Evolutionary conservation across 2,329 filamentous ascomycete genomes (phyloP).

Genomic region (Dactylonectria macrodidyma): DNA sequence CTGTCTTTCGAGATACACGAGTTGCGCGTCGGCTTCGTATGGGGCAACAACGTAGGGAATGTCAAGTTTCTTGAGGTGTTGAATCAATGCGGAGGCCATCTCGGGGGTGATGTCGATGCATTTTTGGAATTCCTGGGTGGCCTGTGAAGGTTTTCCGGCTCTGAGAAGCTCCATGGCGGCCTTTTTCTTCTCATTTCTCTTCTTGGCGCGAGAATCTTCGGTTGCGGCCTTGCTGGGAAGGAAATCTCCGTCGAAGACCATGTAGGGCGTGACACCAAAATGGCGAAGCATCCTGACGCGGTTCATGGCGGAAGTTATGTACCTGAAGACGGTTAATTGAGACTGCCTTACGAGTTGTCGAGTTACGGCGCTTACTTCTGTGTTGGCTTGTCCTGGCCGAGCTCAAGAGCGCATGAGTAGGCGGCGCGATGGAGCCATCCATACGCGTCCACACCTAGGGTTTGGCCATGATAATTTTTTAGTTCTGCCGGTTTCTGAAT

Average conservation of each 20-base stretch:
- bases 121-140: conserved; percentile 91
- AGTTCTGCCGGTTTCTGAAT: conserved; percentile 92
- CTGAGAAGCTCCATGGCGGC: conserved; percentile 84
- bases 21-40: conserved; percentile 97
- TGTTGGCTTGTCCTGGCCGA: conserved; percentile 90
- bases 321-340: conserved; percentile 64
- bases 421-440: conserved; percentile 98
- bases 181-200: conserved; percentile 82
- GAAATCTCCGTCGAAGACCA: conserved; percentile 97
- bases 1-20: conserved; percentile 91
- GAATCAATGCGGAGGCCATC: conserved; percentile 93
- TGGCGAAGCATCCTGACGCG: conserved; percentile 95
- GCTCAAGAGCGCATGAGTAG: conserved; percentile 89
- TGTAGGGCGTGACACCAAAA: conserved; percentile 93
- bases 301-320: conserved; percentile 90
- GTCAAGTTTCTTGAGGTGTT: conserved; percentile 85
- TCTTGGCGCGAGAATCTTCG: conserved; percentile 82
- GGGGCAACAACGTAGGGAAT: conserved; percentile 94
- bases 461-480: conserved; percentile 89
- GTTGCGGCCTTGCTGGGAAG: conserved; percentile 94
- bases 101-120: conserved; percentile 95
- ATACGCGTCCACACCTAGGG: conserved; percentile 95
- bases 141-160: conserved; percentile 85
- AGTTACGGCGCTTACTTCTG: conserved; percentile 74
- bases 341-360: neutral